Percentiles rank a stretch among this genome's conserved stretches.
These are phyloP conservation scores for Hamigera avellanea DNA, from an alignment of 495 filamentous ascomycete species.

Conservation along the genomic window DNA sequence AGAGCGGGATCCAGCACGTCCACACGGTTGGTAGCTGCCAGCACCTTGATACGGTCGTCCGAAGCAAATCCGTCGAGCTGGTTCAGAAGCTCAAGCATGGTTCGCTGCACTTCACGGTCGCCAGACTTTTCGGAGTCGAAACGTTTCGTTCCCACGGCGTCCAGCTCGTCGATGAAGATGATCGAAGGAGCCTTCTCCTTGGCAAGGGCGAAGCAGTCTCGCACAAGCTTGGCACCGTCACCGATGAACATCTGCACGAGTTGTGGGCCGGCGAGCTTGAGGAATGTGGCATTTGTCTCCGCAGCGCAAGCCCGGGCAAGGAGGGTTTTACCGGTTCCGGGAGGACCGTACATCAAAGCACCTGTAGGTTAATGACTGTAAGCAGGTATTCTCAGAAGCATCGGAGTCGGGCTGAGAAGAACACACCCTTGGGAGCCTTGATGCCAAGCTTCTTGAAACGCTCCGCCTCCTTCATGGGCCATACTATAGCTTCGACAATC, in stretches of 20 bases:
- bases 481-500: constrained; percentile 97
- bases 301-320: constrained; percentile 94
- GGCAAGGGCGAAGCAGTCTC: constrained; percentile 92
- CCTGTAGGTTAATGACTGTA: constrained; percentile 36
- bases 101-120: constrained; percentile 95
- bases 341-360: constrained; percentile 97
- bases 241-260: constrained; percentile 99
- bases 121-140: constrained; percentile 98
- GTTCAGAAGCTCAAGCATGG: constrained; percentile 98
- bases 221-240: constrained; percentile 94
- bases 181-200: constrained; percentile 98
- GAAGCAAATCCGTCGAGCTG: constrained; percentile 97
- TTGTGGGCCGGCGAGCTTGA: constrained; percentile 95
- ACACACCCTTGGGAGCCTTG: constrained; percentile 95
- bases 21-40: constrained; percentile 95
- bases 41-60: constrained; percentile 98
- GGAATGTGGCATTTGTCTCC: constrained; percentile 97
- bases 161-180: constrained; percentile 99
- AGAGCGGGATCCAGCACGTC: constrained; percentile 95
- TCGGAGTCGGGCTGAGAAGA: not conserved
- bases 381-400: constrained; percentile 5
- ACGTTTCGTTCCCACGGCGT: constrained; percentile 94
- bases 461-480: constrained; percentile 99
- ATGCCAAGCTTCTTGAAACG: constrained; percentile 99
- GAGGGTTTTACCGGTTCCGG: constrained; percentile 92